Evolutionary conservation across 2,329 filamentous ascomycete species (phyloP).

Genomic region (Aphanocladium album): DNA sequence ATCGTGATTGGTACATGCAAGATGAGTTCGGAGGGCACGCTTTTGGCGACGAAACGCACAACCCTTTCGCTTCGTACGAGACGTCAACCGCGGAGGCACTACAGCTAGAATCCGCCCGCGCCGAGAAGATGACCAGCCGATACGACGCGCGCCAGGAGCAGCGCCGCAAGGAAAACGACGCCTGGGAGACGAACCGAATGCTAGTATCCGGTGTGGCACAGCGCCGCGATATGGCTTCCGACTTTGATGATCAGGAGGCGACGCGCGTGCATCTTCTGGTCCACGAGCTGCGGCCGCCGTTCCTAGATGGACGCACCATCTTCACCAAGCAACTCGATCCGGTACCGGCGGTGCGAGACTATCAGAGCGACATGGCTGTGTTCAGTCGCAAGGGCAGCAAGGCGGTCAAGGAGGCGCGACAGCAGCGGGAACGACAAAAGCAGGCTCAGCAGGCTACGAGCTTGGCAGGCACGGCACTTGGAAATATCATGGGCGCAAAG

Average conservation of each 20-base stretch:
- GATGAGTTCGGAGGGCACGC: slow-evolving; percentile 78
- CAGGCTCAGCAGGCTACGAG: slow-evolving; percentile 95
- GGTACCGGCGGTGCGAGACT: slow-evolving; percentile 84
- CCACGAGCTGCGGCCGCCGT: slow-evolving; percentile 89
- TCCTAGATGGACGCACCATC: slow-evolving; percentile 88
- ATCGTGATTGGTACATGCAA: slow-evolving; percentile 89
- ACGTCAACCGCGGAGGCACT: slow-evolving; percentile 68
- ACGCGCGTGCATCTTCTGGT: slow-evolving; percentile 87
- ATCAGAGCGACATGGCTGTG: slow-evolving; percentile 97
- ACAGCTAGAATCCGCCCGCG: slow-evolving; percentile 70
- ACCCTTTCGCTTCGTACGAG: slow-evolving; percentile 77
- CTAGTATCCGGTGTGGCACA: slow-evolving; percentile 93
- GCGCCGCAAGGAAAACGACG: slow-evolving; percentile 90
- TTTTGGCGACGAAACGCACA: slow-evolving; percentile 88
- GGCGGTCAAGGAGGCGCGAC: slow-evolving; percentile 84
- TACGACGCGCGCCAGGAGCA: slow-evolving; percentile 68
- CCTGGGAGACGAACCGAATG: slow-evolving; percentile 99
- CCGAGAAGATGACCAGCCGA: slow-evolving; percentile 74
- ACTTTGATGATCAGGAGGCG: slow-evolving; percentile 88
- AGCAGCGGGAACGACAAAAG: slow-evolving; percentile 87
- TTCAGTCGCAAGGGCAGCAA: slow-evolving; percentile 93
- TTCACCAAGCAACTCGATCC: slow-evolving; percentile 98
- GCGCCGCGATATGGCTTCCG: slow-evolving; percentile 70
- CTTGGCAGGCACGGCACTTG: slow-evolving; percentile 82
- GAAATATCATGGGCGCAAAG: slow-evolving; percentile 93